A percentile compares a stretch with the other conserved stretches of the same genome.
Evolutionary conservation across 1,139 yeast species (phyloP).

Genomic region (Geotrichum klebahnii): DNA sequence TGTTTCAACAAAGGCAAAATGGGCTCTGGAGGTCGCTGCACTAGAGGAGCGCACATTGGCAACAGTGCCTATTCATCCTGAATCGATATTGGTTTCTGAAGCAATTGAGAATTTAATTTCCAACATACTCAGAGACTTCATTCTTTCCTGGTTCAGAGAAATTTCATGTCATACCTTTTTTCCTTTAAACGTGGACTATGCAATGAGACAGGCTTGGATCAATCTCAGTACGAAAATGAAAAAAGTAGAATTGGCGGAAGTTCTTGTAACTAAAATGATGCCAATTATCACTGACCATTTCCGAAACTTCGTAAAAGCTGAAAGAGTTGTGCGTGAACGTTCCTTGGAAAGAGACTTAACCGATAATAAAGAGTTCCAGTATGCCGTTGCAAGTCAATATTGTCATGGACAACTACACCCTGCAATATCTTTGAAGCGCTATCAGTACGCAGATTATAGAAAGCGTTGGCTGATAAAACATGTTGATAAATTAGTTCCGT

Average conservation of each 20-base stretch:
- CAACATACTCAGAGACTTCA: constrained; percentile 55
- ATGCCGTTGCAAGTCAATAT: constrained; percentile 58
- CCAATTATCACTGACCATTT: constrained; percentile 71
- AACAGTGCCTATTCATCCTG: constrained; percentile 48
- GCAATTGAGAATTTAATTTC: constrained; percentile 52
- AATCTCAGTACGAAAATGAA: constrained; percentile 45
- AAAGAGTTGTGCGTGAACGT: constrained; percentile 35
- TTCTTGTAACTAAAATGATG: constrained; percentile 54
- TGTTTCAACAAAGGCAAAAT: constrained; percentile 13
- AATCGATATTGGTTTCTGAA: constrained; percentile 52
- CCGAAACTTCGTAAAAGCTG: constrained; percentile 52
- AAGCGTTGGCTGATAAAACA: constrained; percentile 50
- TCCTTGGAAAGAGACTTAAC: constrained; percentile 36
- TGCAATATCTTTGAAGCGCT: constrained; percentile 50
- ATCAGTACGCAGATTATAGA: constrained; percentile 46
- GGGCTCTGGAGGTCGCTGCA: not conserved
- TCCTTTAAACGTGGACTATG: constrained; percentile 50
- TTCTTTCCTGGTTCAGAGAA: constrained; percentile 58
- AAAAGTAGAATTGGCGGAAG: constrained; percentile 51
- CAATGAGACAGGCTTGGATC: constrained; percentile 46
- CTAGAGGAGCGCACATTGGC: constrained; percentile 1
- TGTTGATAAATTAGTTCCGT: constrained; percentile 48
- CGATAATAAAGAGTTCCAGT: constrained; percentile 49
- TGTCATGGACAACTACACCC: constrained; percentile 55
- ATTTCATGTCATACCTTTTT: constrained; percentile 48